Evolutionary conservation across 352 stramenopile species (phyloP).

Genomic region (Pythium chondricola): DNA sequence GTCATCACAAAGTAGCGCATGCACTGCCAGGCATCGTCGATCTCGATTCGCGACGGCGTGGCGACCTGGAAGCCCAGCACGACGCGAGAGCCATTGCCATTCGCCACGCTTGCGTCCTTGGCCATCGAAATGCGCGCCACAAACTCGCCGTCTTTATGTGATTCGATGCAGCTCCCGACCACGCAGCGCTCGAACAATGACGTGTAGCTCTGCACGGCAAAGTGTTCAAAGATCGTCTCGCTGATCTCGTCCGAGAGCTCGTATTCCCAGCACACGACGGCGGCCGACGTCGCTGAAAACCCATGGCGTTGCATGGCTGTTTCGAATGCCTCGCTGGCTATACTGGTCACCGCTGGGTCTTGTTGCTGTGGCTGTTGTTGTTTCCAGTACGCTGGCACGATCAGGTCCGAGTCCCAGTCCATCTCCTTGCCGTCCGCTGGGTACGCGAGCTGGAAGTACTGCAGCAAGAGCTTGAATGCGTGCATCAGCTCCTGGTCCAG

Average conservation of each 20-base stretch:
- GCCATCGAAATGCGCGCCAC: background rate
- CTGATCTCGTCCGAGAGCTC: background rate
- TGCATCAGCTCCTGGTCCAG: constrained; percentile 9
- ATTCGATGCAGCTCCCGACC: background rate
- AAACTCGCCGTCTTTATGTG: background rate
- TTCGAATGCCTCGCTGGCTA: background rate
- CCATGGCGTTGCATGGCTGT: background rate
- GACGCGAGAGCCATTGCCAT: background rate
- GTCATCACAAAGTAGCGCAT: background rate
- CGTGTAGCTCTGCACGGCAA: constrained; percentile 2
- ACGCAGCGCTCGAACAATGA: background rate
- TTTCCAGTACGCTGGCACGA: constrained; percentile 19
- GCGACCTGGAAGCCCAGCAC: background rate
- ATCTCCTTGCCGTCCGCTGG: constrained; percentile 6
- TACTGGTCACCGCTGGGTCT: no score
- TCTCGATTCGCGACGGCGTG: background rate
- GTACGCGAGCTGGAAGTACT: constrained; percentile 17
- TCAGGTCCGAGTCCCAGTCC: constrained; percentile 15
- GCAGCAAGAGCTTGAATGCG: constrained; percentile 15
- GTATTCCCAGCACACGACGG: constrained; percentile 2
- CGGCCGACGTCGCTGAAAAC: background rate
- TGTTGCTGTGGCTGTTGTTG: no score
- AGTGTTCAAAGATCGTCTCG: constrained; percentile 3
- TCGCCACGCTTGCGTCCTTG: constrained; percentile 1
- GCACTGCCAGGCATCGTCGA: background rate